Base-by-base conservation (phyloP, 345 rosid genomes). In the Citrus maxima region DNA sequence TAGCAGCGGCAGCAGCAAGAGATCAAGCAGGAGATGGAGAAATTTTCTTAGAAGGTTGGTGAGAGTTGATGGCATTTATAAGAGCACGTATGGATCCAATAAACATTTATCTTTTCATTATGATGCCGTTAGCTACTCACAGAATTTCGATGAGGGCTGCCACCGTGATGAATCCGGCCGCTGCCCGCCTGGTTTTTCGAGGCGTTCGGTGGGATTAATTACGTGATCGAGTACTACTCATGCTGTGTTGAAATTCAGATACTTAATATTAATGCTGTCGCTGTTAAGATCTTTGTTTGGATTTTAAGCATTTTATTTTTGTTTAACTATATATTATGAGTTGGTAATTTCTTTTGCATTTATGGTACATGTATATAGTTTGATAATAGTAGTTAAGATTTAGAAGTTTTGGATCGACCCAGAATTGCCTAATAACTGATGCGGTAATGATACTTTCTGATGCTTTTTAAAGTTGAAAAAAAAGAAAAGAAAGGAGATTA, bases 51-150 rank as follows among this genome's bases (percentile, higher is more conserved):
- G 87, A 79, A 86, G 85, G 80, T 46, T 90, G 28, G 85, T 85
- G 30, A 84, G 77, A 32, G 86, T 54, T 19, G 58, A 54, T 18
- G 6, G 22, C 58, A 54, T 16, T 54, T 18, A 83, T 46, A 87
- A 73, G 83, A 84, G 65, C 82, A 28, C 80, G 3, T 80, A 81
- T 73, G 87, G 88, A 77, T 82, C 91, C 0, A 54, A 54, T 0
- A 91, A 88, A 60, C 90, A 85, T 10, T 74, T 88, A 73, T 84
- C 95, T 34, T 92, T 90, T 72, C 95, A 86, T 59, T 94, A 92
- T 55, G 98, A 94, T 49, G 94, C 89, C 42, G 89, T 88, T 73
- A 94, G 98, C 82, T 94, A 94, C 73, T 83, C 93, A 0, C 92
- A 87, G 87, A 94, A 94, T 32, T 94, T 94, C 49, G 98, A 94